phyloP scores from a whole-genome alignment of 2,329 filamentous ascomycete genomes.

The Aureobasidium melanogenum region DNA sequence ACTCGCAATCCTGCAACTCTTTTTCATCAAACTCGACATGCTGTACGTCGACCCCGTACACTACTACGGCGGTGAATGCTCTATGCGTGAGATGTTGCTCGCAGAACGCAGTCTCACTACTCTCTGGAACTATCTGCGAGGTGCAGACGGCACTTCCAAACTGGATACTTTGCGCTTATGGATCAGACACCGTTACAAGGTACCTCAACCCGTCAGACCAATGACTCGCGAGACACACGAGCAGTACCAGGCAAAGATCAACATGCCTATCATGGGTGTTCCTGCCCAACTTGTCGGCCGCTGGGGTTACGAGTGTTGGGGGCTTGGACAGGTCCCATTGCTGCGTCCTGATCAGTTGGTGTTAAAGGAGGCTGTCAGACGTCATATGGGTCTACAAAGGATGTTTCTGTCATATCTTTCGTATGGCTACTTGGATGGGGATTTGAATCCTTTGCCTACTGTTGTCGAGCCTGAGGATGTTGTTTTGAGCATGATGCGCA shows the following conservation, averaged over 20 bases:
- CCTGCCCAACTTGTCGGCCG: conserved; percentile 44
- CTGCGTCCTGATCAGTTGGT: conserved; percentile 51
- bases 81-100: conserved; percentile 44
- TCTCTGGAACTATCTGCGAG: conserved; percentile 51
- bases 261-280: conserved; percentile 41
- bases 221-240: conserved; percentile 8
- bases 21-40: conserved; percentile 66
- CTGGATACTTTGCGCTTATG: conserved; percentile 49
- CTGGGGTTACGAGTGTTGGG: conserved; percentile 34
- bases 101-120: conserved; percentile 23
- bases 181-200: conserved; percentile 47
- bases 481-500: conserved; percentile 30
- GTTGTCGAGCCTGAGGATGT: conserved; percentile 41
- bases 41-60: conserved; percentile 54
- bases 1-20: conserved; percentile 52
- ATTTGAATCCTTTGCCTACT: conserved; percentile 40
- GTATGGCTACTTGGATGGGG: conserved; percentile 53
- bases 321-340: conserved; percentile 33
- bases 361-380: conserved; percentile 44
- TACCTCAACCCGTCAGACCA: conserved; percentile 12
- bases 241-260: conserved; percentile 18
- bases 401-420: conserved; percentile 50
- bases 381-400: conserved; percentile 45
- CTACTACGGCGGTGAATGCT: conserved; percentile 41
- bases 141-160: conserved; percentile 45